Base-by-base conservation (phyloP, 2,329 filamentous ascomycete genomes). In the Amylocarpus encephaloides region DNA sequence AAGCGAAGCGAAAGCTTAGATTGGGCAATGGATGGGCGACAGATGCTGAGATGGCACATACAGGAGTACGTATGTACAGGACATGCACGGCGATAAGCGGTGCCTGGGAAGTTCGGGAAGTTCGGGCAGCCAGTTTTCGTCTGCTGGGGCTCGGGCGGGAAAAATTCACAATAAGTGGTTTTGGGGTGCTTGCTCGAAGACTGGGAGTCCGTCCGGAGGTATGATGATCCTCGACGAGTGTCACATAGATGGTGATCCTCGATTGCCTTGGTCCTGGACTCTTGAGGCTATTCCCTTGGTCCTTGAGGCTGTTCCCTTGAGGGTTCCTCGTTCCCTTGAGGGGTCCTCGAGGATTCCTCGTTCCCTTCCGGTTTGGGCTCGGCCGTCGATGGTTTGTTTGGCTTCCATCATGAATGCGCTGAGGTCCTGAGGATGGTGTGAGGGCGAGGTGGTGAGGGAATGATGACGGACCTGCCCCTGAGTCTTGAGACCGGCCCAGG, bases 1-100 rank as follows among this genome's bases (percentile, higher is more conserved):
- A 26, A 7, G 22, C 9, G 39, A 10, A n/a, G 32, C 19, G 43
- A 19, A 35, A 18, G 15, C 13, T 45, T 15, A 12, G 18, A 45
- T 34, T 35, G 4, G 16, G 10, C 15, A 33, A 32, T n/a, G 30
- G 30, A 26, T 13, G 22, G 43, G 32, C 9, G 33, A 2, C 4
- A 26, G n/a, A 19, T 22, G 18, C 9, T 1, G 3, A 26, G n/a
- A 19, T 22, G 18, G n/a, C 2, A 6, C 12, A 45, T 29, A 30
- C 9, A n/a, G n/a, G 40, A 9, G 40, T 6, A 16, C 11, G 19
- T 13, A n/a, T n/a, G n/a, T 26, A 26, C 19, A 43, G 12, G 6
- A 18, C 12, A 43, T 51, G 49, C 49, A 51, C 15, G 32, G 49
- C 49, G 49, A 51, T 48, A 51, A 51, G 48, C 22, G 43, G 18